Conservation (phyloP, 2,329 filamentous ascomycete genomes). For the Bipolaris sorokiniana region DNA sequence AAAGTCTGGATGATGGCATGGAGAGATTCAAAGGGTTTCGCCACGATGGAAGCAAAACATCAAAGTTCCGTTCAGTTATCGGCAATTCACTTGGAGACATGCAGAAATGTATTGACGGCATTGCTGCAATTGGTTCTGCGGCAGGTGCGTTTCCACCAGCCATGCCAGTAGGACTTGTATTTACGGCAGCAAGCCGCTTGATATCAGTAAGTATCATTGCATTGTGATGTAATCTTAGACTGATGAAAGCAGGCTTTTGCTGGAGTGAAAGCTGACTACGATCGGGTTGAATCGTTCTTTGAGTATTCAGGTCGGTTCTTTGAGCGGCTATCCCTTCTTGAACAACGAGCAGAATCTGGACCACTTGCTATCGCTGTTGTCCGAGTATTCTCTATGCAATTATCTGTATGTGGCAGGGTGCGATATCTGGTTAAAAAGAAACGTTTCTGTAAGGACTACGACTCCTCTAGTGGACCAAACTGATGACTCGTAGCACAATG, state of each 20-base stretch:
- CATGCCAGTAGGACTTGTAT: conserved; percentile 26
- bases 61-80: conserved; percentile 1
- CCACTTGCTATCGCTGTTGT: background rate
- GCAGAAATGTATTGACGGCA: conserved; percentile 21
- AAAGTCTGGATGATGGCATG: background rate
- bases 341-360: conserved; percentile 31
- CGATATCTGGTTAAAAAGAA: conserved; percentile 1
- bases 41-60: background rate
- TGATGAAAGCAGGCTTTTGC: conserved; percentile 34
- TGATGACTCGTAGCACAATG: conserved; percentile 1
- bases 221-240: background rate
- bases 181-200: conserved; percentile 18
- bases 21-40: background rate
- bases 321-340: conserved; percentile 43
- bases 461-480: background rate
- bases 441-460: background rate
- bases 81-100: conserved; percentile 21
- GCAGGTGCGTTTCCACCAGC: conserved; percentile 28
- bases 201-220: conserved; percentile 4
- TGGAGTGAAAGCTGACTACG: conserved; percentile 48
- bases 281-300: conserved; percentile 51
- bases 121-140: conserved; percentile 17
- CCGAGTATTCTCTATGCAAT: conserved; percentile 3
- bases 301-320: conserved; percentile 50
- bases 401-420: conserved; percentile 3